These are phyloP conservation scores for Zhuliangozyma parablackwelliae DNA, from an alignment of 1,139 yeast species.

Conservation along the genomic window DNA sequence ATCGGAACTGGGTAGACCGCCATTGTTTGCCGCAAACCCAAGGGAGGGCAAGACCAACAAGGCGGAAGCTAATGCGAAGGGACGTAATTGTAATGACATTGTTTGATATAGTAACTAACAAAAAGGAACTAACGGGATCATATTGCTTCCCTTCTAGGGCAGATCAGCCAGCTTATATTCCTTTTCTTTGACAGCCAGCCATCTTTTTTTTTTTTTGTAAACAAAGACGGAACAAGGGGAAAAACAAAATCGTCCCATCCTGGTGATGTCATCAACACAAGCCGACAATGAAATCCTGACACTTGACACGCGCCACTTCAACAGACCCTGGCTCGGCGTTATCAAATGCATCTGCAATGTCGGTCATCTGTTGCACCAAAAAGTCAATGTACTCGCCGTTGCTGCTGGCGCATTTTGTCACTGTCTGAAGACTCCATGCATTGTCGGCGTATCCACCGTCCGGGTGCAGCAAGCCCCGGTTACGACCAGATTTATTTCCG, in stretches of 20 bases:
- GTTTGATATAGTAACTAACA: too few relatives aligned
- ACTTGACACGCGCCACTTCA: background rate
- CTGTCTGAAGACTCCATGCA: background rate
- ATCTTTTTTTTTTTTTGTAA: too few relatives aligned
- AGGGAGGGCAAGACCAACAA: conserved; percentile 11
- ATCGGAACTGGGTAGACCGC: conserved; percentile 15
- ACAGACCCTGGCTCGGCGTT: background rate
- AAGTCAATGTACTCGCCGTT: conserved; percentile 5
- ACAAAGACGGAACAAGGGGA: too few relatives aligned
- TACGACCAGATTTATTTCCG: too few relatives aligned
- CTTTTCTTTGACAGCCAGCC: too few relatives aligned
- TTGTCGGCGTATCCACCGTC: too few relatives aligned
- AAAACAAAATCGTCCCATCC: too few relatives aligned
- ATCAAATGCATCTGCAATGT: conserved; percentile 1
- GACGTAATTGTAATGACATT: conserved; percentile 15
- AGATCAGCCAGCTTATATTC: too few relatives aligned
- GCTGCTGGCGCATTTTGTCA: background rate
- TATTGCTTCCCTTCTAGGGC: too few relatives aligned
- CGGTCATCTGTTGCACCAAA: conserved; percentile 3
- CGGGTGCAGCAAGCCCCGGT: too few relatives aligned
- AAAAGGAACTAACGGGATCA: too few relatives aligned
- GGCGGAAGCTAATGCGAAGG: conserved; percentile 10
- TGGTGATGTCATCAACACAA: conserved; percentile 1
- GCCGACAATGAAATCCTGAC: conserved; percentile 5
- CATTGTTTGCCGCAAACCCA: conserved; percentile 8